Base-by-base conservation (phyloP, 768 basidiomycete species). In the Basidioascus undulatus region DNA sequence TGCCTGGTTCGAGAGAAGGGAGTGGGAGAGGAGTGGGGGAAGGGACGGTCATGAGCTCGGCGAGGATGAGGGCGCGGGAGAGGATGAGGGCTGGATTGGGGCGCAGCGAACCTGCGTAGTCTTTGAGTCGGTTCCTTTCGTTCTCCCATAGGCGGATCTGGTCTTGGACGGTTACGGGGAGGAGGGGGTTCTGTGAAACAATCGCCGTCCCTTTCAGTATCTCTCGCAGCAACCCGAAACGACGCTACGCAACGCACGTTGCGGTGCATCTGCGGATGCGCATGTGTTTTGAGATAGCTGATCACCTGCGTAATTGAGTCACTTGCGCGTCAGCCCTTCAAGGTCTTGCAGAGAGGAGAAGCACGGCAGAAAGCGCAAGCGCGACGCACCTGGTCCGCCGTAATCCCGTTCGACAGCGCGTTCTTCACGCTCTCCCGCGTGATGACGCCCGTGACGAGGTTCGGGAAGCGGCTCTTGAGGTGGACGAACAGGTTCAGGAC, bases 131-230 rank as follows among this genome's bases (percentile, higher is more conserved):
- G 56, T 92, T 86, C 58, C 77, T 71, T 62, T 96, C 92, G 33
- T 87, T 65, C 59, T 98, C 87, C 86, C 92, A 98, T 15, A 96
- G 65, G 43, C 89, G 74, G 46, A 98, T 80, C 59, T 96, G 89
- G 60, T 98, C 89, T 54, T 92, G 86, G 0, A 98, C 89, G 0
- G 92, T 96, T 33, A 92, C 84, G 23, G 92, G 89, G 19, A 98
- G 64, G 12, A 96, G 62, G 8, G 87, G 87, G 54, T 81, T 82
- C 81, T 87, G 54, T 21, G 37, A 27, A 43, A 32, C 19, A 46
- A 52, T 16, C 50, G 52, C 37, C 46, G 28, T 16, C 15, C 24
- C 7, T 10, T 30, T 30, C n/a, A n/a, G n/a, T n/a, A n/a, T n/a
- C n/a, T n/a, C n/a, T n/a, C n/a, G n/a, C 21, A 32, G 37, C 39